Evolutionary conservation across 2,329 filamentous ascomycete genomes (phyloP), one percentile per base, ranked within the genome.

Genomic region (Colletotrichum spinosum): DNA sequence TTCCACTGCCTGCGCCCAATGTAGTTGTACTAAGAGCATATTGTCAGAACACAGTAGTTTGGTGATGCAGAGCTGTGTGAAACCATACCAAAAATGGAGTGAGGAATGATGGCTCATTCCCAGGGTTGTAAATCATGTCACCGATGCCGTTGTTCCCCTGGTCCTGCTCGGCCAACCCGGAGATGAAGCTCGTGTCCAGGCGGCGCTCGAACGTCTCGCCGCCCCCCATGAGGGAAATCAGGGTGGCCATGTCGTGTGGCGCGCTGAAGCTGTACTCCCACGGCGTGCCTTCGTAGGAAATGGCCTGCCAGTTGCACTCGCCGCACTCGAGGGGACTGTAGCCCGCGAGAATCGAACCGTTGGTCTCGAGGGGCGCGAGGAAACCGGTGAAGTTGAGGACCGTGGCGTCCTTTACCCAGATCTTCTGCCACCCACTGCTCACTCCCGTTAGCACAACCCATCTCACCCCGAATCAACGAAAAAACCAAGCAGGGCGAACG

Each of bases 31-130:
- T 25, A 25, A 25, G 25, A 25, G 25, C 25, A 25, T 3, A 5
- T 25, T 25, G 25, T 25, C 25, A 25, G 25, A 25, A 25, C 25
- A 25, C 25, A 25, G 25, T 25, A 25, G 25, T 25, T 25, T 25
- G 25, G 25, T 25, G 4, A 3, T 25, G 25, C 25, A 25, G 4
- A 25, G 25, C 25, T 25, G 25, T 25, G 4, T 25, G 25, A 5
- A 25, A 25, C 25, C 25, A 1, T 25, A 25, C 25, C 25, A 88
- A 77, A 69, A 86, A 89, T 0, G 85, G 84, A 9, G 81, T 80
- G 35, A 80, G 82, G 72, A 88, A 87, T 68, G 79, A 77, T 25
- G 86, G 86, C 69, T 88, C 85, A 65, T 88, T 88, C 0, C 83
- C 85, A 1, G 82, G 78, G 65, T 88, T 82, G 69, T 84, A 87